phyloP scores from a whole-genome alignment of 345 rosid species.

The Hibiscus syriacus region DNA sequence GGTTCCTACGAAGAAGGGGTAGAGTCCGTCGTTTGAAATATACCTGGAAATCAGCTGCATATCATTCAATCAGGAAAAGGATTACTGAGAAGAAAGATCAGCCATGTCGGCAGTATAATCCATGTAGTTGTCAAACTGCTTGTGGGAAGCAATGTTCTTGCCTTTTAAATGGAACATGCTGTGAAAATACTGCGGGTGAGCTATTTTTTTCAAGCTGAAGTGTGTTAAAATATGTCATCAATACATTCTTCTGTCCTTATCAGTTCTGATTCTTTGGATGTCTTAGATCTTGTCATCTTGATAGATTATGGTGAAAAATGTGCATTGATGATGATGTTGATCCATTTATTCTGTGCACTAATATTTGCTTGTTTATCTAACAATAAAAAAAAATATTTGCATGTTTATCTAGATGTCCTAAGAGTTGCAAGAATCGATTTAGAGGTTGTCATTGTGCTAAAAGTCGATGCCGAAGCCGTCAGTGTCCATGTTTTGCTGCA shows the following conservation, averaged over 20 bases:
- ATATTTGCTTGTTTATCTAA: slow-evolving; percentile 24
- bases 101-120: slow-evolving; percentile 98
- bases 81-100: slow-evolving; percentile 92
- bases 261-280: background rate
- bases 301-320: background rate
- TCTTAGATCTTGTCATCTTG: background rate
- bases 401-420: slow-evolving; percentile 54
- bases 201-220: slow-evolving; percentile 13
- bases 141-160: slow-evolving; percentile 94
- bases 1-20: slow-evolving; percentile 86
- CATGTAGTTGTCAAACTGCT: slow-evolving; percentile 85
- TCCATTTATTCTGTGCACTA: slow-evolving; percentile 11
- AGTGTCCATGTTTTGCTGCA: slow-evolving; percentile 99
- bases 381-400: too few relatives aligned
- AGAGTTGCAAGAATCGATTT: slow-evolving; percentile 40
- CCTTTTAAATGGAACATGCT: slow-evolving; percentile 90
- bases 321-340: slow-evolving; percentile 1
- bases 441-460: slow-evolving; percentile 99
- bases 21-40: slow-evolving; percentile 96
- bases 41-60: slow-evolving; percentile 95
- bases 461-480: slow-evolving; percentile 99
- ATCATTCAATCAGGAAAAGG: slow-evolving; percentile 90
- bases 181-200: slow-evolving; percentile 99
- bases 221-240: background rate
- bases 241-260: background rate